Conservation (phyloP, 2,329 filamentous ascomycete genomes). For the Aspergillus pseudoglaucus region DNA sequence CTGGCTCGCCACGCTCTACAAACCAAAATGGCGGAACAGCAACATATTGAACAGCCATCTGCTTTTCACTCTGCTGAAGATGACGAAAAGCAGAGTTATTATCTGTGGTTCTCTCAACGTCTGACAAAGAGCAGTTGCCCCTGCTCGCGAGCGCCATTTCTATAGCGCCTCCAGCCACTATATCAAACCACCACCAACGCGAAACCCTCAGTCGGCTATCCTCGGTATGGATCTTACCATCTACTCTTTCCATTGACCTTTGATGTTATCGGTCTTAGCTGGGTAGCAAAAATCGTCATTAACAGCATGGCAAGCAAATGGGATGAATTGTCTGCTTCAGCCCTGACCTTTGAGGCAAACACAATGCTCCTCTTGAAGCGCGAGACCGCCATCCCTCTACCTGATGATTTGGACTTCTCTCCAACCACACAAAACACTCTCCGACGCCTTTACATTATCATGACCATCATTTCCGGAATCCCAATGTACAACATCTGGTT, state of each 20-base stretch:
- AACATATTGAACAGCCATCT: conserved; percentile 1
- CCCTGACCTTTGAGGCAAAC: conserved; percentile 17
- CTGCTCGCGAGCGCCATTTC: conserved; percentile 4
- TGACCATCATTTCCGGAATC: conserved; percentile 17
- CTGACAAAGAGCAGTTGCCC: conserved; percentile 3
- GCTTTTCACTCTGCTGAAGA: conserved; percentile 1
- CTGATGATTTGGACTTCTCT: conserved; percentile 23
- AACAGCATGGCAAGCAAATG: conserved; percentile 2
- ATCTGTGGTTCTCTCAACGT: conserved; percentile 2
- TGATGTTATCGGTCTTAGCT: conserved; percentile 1
- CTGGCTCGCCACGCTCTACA: not conserved
- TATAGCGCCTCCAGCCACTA: conserved; percentile 2
- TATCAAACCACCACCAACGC: conserved; percentile 3
- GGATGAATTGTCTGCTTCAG: conserved; percentile 1
- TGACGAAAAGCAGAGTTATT: conserved; percentile 1
- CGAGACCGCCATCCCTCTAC: conserved; percentile 24
- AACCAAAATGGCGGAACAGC: conserved; percentile 1
- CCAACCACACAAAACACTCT: conserved; percentile 17
- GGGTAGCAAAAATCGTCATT: conserved; percentile 4
- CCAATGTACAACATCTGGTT: conserved; percentile 24
- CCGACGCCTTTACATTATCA: conserved; percentile 21
- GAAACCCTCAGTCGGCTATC: conserved; percentile 3
- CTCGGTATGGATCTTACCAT: conserved; percentile 5
- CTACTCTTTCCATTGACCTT: conserved; percentile 4
- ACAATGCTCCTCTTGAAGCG: conserved; percentile 24